These are phyloP conservation scores for Lophiotrema nucula DNA, from an alignment of 495 filamentous ascomycete species.

Conservation along the genomic window DNA sequence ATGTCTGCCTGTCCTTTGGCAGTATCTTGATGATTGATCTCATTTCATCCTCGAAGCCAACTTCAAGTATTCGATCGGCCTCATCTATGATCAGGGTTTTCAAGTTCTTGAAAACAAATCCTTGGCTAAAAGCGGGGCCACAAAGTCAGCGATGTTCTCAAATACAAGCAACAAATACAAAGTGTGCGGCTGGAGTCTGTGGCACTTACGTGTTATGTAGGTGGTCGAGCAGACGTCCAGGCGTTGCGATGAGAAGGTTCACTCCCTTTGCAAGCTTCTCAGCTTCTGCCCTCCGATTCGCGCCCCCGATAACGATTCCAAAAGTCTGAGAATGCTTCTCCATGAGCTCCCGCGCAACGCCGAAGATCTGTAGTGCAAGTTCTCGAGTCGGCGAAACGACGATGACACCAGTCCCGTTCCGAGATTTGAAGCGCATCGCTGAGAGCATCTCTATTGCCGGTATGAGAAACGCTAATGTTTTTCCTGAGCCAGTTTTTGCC, in stretches of 20 bases:
- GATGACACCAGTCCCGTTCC: slow-evolving; percentile 81
- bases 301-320: slow-evolving; percentile 93
- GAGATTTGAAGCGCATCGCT: slow-evolving; percentile 81
- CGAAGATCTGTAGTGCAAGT: slow-evolving; percentile 92
- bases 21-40: slow-evolving; percentile 90
- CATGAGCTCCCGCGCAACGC: slow-evolving; percentile 89
- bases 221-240: slow-evolving; percentile 89
- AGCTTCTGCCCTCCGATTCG: slow-evolving; percentile 85
- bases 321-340: slow-evolving; percentile 86
- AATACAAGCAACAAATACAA: too few relatives aligned
- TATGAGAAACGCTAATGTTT: slow-evolving; percentile 92
- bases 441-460: slow-evolving; percentile 93
- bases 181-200: too few relatives aligned
- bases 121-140: slow-evolving; percentile 76
- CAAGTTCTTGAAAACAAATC: slow-evolving; percentile 65
- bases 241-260: slow-evolving; percentile 91
- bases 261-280: slow-evolving; percentile 93
- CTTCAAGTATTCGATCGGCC: slow-evolving; percentile 90
- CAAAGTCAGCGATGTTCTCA: too few relatives aligned
- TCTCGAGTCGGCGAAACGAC: slow-evolving; percentile 87
- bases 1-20: slow-evolving; percentile 85
- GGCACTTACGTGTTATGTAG: slow-evolving; percentile 91
- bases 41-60: slow-evolving; percentile 99
- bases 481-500: slow-evolving; percentile 94
- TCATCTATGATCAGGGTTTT: slow-evolving; percentile 87